Base-by-base conservation (phyloP, 202 grass and related monocot genomes). In the Musa balbisiana region DNA sequence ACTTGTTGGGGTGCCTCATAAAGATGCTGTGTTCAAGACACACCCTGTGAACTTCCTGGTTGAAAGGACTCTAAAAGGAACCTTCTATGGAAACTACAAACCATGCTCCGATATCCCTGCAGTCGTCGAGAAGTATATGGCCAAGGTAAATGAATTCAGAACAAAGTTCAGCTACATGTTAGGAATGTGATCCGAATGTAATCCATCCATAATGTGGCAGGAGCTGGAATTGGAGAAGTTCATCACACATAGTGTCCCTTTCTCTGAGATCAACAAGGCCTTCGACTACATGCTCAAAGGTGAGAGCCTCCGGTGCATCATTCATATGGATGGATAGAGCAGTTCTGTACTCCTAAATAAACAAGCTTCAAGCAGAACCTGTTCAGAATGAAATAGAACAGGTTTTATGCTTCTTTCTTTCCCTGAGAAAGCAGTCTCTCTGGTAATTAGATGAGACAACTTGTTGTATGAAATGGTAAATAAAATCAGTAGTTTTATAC, bases 11-110 rank as follows among this genome's bases (percentile, higher is more conserved):
- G 33, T 51, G 33, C 67, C 67, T 19, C 67, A 51, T 29, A 69
- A 69, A 50, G 67, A 69, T 19, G 67, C 33, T 49, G 67, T 49
- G 67, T 69, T 69, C 67, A 69, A 69, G 49, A 69, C 67, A 2
- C 67, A 69, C 1, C 67, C 67, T n/a, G 2, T 69, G 27, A 69
- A 69, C 67, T 69, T 69, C 67, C 67, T 69, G 5, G 49, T 49
- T 8, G 67, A 69, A 17, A 69, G 67, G 29, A 69, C 67, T 49
- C 67, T 69, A 10, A 69, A 69, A 49, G 67, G 67, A 33, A 69
- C 67, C 67, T 69, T 69, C 33, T 69, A 10, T 51, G 67, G 67
- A 1, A 69, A 69, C 67, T 69, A 69, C 16, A 69, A 69, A 49
- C 67, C 67, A 0, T 43, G 16, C 67, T 19, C 67, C 0, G 67